Evolutionary conservation across 23 red algal species (phyloP).

Genomic region (Cyanidioschyzon merolae): DNA sequence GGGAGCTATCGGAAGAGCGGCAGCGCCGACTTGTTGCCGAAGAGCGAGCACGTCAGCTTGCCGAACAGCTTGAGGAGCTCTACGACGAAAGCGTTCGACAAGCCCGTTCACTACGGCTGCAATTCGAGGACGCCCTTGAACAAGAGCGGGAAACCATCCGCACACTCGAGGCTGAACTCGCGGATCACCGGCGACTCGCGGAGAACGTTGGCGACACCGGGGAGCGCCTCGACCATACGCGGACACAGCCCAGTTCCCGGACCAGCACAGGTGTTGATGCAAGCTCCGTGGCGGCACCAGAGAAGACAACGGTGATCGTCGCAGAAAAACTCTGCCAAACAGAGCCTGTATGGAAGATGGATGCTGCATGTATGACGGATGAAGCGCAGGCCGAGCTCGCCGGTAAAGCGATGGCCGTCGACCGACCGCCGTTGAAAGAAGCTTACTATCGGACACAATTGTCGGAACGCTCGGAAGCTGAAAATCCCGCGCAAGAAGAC

Average conservation of each 20-base stretch:
- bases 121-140: slow-evolving; percentile 15
- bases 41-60: background rate
- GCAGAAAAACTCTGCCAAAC: background rate
- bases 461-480: background rate
- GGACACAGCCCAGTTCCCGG: background rate
- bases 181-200: background rate
- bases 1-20: background rate
- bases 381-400: background rate
- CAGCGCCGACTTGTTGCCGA: background rate
- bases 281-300: background rate
- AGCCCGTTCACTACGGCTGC: background rate
- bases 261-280: background rate
- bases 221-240: background rate
- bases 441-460: background rate
- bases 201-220: background rate
- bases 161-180: background rate
- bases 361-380: background rate
- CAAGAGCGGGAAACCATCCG: background rate
- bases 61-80: slow-evolving; percentile 1
- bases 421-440: background rate
- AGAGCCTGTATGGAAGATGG: background rate
- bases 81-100: background rate
- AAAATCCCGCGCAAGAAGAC: background rate
- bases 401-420: background rate
- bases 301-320: background rate